A percentile compares a stretch with the other conserved stretches of the same genome.
phyloP scores from a whole-genome alignment of 805 yeast species.

The Pachysolen tannophilus region DNA sequence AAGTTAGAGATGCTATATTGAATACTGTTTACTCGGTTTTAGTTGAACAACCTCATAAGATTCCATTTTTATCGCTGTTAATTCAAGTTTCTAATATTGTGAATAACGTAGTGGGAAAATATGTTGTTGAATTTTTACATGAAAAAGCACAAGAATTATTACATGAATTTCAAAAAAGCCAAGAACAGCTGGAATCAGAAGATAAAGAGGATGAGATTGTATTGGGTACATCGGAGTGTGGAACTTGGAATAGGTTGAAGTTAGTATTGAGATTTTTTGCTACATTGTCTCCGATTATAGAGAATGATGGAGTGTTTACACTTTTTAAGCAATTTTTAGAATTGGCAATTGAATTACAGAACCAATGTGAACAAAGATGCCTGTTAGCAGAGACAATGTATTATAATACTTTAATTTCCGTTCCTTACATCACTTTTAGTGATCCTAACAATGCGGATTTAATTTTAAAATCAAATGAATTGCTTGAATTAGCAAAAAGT shows the following conservation, averaged over 20 bases:
- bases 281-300: slow-evolving; percentile 55
- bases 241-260: slow-evolving; percentile 66
- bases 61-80: slow-evolving; percentile 61
- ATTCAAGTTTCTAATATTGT: slow-evolving; percentile 58
- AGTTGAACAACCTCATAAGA: slow-evolving; percentile 87
- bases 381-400: slow-evolving; percentile 64
- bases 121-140: slow-evolving; percentile 62
- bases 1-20: slow-evolving; percentile 50
- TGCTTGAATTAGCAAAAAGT: slow-evolving; percentile 36
- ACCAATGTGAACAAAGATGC: slow-evolving; percentile 28
- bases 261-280: slow-evolving; percentile 64
- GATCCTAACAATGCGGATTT: slow-evolving; percentile 19
- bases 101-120: slow-evolving; percentile 58
- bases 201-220: slow-evolving; percentile 9
- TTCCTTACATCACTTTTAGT: slow-evolving; percentile 40
- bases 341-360: slow-evolving; percentile 50
- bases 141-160: slow-evolving; percentile 51
- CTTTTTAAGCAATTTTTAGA: slow-evolving; percentile 47
- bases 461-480: slow-evolving; percentile 28
- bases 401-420: slow-evolving; percentile 49
- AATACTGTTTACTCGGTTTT: slow-evolving; percentile 61
- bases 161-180: slow-evolving; percentile 16
- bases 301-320: slow-evolving; percentile 30
- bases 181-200: slow-evolving; percentile 7
- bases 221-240: slow-evolving; percentile 30